phyloP scores from a whole-genome alignment of 805 yeast genomes.

The Suhomyces kilbournensis region DNA sequence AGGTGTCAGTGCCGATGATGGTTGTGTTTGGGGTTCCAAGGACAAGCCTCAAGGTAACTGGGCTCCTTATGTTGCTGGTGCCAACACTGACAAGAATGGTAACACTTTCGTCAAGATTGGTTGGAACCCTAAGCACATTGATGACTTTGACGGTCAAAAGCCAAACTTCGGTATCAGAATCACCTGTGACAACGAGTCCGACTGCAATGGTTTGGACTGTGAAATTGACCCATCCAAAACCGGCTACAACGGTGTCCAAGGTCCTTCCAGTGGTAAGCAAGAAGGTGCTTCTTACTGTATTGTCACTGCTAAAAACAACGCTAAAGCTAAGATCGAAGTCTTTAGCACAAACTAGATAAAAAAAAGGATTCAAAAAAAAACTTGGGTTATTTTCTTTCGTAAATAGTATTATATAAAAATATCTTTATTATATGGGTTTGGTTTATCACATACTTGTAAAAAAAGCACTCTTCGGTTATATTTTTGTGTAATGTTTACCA shows the following conservation, averaged over 20 bases:
- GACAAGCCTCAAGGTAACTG: conserved; percentile 78
- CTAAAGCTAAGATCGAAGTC: conserved; percentile 70
- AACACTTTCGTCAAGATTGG: conserved; percentile 81
- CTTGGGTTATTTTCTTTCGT: neutral
- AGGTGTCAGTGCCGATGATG: conserved; percentile 71
- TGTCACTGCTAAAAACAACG: conserved; percentile 64
- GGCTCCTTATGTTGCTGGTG: conserved; percentile 93
- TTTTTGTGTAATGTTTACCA: neutral
- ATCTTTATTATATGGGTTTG: conserved; percentile 1
- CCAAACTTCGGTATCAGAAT: conserved; percentile 74
- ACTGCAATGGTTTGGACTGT: conserved; percentile 78
- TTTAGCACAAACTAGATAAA: conserved; percentile 30
- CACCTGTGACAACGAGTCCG: conserved; percentile 64
- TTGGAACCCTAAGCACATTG: conserved; percentile 86
- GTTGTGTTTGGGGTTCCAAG: conserved; percentile 80
- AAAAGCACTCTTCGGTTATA: neutral
- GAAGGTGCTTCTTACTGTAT: conserved; percentile 77
- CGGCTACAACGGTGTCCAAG: conserved; percentile 55
- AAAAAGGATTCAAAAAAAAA: neutral
- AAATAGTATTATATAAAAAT: neutral
- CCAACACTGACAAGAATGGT: conserved; percentile 68
- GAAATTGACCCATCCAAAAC: conserved; percentile 69
- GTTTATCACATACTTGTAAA: neutral
- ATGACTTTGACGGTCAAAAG: conserved; percentile 49
- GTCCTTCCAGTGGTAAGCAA: conserved; percentile 42